A percentile compares a stretch with the other conserved stretches of the same genome.
These are phyloP conservation scores for Tympanopsis confertula DNA, from an alignment of 2,329 filamentous ascomycete genomes.

Conservation along the genomic window DNA sequence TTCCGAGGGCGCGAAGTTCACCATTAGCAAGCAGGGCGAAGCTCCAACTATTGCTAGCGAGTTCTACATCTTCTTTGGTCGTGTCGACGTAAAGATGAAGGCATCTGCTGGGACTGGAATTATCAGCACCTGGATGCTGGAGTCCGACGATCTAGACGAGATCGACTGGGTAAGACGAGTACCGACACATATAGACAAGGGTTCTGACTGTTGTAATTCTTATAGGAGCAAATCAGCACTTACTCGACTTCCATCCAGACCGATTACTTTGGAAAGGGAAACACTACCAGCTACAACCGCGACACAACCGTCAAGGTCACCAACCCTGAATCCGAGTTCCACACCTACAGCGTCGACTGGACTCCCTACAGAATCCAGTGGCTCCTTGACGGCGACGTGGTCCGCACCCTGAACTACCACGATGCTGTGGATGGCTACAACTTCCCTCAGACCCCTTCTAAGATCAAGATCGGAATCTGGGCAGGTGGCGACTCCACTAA, in stretches of 20 bases:
- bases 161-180: slow-evolving; percentile 58
- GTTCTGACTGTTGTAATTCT: too few species aligned
- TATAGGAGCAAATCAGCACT: slow-evolving; percentile 58
- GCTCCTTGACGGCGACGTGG: slow-evolving; percentile 55
- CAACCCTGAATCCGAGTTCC: slow-evolving; percentile 46
- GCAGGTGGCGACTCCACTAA: slow-evolving; percentile 46
- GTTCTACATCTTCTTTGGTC: slow-evolving; percentile 80
- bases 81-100: slow-evolving; percentile 67
- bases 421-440: slow-evolving; percentile 50
- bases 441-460: slow-evolving; percentile 71
- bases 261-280: slow-evolving; percentile 73
- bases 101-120: slow-evolving; percentile 65
- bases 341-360: slow-evolving; percentile 69
- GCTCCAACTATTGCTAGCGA: slow-evolving; percentile 68
- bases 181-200: too few species aligned
- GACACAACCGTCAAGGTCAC: slow-evolving; percentile 41
- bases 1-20: slow-evolving; percentile 57
- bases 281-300: slow-evolving; percentile 49
- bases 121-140: slow-evolving; percentile 70
- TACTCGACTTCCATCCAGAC: slow-evolving; percentile 52
- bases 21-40: slow-evolving; percentile 57
- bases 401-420: slow-evolving; percentile 50
- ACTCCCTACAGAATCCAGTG: slow-evolving; percentile 54
- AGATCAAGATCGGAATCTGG: slow-evolving; percentile 56
- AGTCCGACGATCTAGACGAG: slow-evolving; percentile 77